Conservation (phyloP, 1,139 yeast genomes). For the Candida sanyaensis region DNA sequence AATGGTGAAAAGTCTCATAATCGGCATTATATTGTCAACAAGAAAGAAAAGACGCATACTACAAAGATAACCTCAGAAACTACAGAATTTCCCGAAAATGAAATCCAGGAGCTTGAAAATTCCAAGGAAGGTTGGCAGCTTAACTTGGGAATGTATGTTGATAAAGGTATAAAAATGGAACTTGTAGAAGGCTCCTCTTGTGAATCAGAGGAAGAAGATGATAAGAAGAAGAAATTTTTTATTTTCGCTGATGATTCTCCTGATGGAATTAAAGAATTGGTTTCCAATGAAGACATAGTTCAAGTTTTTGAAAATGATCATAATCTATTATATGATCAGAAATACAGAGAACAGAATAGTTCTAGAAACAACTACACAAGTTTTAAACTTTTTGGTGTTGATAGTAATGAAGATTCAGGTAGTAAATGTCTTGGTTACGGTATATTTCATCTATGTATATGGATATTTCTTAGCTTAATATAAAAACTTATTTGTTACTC, state of each 20-base stretch:
- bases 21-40: background rate
- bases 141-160: background rate
- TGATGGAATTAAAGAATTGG: constrained; percentile 1
- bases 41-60: background rate
- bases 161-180: background rate
- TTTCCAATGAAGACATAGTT: background rate
- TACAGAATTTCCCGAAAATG: background rate
- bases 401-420: background rate
- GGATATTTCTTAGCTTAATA: background rate
- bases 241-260: background rate
- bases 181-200: background rate
- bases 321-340: background rate
- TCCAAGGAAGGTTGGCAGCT: background rate
- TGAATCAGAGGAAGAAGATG: background rate
- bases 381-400: background rate
- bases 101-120: background rate
- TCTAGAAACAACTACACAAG: background rate
- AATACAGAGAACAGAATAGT: background rate
- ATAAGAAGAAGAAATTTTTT: background rate
- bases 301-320: background rate
- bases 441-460: background rate
- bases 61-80: background rate
- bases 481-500: background rate
- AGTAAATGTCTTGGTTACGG: background rate
- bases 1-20: background rate